Base-by-base conservation (phyloP, 768 basidiomycete genomes). In the Nidula microcarpa region DNA sequence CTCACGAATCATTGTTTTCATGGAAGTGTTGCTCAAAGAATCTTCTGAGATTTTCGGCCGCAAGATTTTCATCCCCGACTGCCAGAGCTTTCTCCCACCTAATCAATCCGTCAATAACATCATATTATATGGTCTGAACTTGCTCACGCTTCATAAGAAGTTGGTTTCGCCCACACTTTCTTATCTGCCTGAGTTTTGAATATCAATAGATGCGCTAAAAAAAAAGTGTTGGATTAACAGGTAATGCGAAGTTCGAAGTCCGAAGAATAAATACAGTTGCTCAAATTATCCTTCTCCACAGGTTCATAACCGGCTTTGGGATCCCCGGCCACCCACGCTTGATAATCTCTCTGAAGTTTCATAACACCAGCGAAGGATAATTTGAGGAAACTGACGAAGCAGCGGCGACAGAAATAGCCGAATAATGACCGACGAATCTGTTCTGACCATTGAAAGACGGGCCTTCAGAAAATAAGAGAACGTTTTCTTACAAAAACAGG, bases 1-100 rank as follows among this genome's bases (percentile, higher is more conserved):
- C 89, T 60, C 54, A 91, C 90, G 89, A 93, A 65, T 93, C 90
- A 57, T 83, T 85, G 34, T 75, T 78, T 52, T 87, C 84, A 56
- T 91, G 86, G 61, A 94, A 94, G 61, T 83, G 86, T 55, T 93
- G 91, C 63, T 93, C 91, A 58, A 93, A 94, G 65, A 89, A 94
- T 50, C 81, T 73, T 34, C 90, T 79, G 37, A 94, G 68, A 58
- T 82, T 86, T 57, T 91, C 89, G 2, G 80, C 75, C 0, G 89
- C 89, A 7, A 78, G 58, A 44, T 81, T 82, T 56, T 85, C 84
- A 65, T 93, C 90, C 0, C 87, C 88, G 5, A 80, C 77, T 10
- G 77, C 73, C n/a, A 77, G 62, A 6, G 79, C 81, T 52, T 80
- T 80, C 62, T 90, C 83, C 78, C 82, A 92, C 5, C 91, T 93